These are phyloP conservation scores for Sugiyamaella japonica DNA, from an alignment of 1,139 yeast genomes.

Conservation along the genomic window DNA sequence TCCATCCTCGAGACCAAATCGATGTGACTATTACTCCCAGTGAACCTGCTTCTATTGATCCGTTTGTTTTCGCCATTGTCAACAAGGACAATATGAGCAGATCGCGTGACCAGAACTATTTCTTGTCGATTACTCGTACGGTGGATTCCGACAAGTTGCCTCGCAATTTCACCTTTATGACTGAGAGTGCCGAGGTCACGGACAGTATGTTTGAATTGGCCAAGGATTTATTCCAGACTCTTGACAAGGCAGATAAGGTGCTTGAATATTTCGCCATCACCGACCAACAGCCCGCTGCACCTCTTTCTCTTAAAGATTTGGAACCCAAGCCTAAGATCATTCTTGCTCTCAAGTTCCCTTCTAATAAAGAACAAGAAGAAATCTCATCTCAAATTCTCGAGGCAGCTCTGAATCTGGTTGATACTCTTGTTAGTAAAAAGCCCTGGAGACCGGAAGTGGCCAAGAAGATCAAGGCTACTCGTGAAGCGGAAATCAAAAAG, in stretches of 20 bases:
- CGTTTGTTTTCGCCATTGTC: constrained; percentile 80
- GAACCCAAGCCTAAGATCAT: constrained; percentile 57
- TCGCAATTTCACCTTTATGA: constrained; percentile 76
- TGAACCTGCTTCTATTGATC: constrained; percentile 50
- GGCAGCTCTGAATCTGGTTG: constrained; percentile 56
- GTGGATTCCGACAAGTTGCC: constrained; percentile 71
- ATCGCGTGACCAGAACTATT: constrained; percentile 74
- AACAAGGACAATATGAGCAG: constrained; percentile 82
- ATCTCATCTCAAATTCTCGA: constrained; percentile 52
- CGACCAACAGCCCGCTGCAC: constrained; percentile 74
- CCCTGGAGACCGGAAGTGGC: constrained; percentile 60
- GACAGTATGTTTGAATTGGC: constrained; percentile 53
- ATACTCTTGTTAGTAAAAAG: constrained; percentile 50
- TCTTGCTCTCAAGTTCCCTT: constrained; percentile 52
- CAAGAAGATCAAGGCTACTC: constrained; percentile 69
- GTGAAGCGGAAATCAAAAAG: constrained; percentile 69
- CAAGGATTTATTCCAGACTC: constrained; percentile 51
- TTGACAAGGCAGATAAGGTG: constrained; percentile 51
- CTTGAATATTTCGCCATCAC: constrained; percentile 74
- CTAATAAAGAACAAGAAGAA: constrained; percentile 48
- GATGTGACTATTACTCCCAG: constrained; percentile 61
- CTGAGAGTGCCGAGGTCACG: constrained; percentile 81
- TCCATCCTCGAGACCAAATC: constrained; percentile 48
- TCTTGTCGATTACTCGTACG: constrained; percentile 80
- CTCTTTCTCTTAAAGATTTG: constrained; percentile 52